Evolutionary conservation across 768 basidiomycete species (phyloP), one percentile per base, ranked within the genome.

Genomic region (Trametes cubensis): DNA sequence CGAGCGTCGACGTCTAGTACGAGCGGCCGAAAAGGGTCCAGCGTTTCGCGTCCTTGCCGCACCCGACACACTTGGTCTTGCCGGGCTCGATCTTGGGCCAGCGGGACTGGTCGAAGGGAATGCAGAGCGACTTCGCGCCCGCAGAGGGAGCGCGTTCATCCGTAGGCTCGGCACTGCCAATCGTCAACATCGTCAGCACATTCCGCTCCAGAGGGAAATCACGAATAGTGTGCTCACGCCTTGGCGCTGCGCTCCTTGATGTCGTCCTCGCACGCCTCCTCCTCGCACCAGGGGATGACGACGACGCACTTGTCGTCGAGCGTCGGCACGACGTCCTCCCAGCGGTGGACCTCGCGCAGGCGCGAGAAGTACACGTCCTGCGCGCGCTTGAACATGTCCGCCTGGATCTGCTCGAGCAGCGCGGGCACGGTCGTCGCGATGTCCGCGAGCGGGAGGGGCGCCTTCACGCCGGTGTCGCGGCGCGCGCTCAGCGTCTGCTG

Each of bases 11-110:
- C 46, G 13, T 69, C 73, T 83, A 94, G 71, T 93, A 94, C 21
- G 89, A 90, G 68, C 93, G 81, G 41, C 97, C 97, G 76, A 98
- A 99, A 84, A 99, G 80, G 66, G 95, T 95, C 95, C 95, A 98
- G 69, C 91, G 83, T 79, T 97, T 98, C 58, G 95, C 92, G 69
- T 91, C 86, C 64, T 83, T 80, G 30, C 89, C 91, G 74, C 97
- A 99, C 14, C 85, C 92, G 56, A 92, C 83, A 75, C 97, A 99
- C 71, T 90, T 94, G 30, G 92, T 95, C 78, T 90, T 84, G 58
- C 93, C 92, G 49, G 81, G 83, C 69, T 89, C 87, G 74, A 96
- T 92, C 34, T 85, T 78, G 6, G 86, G 80, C 86, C 89, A 98
- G 40, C 83, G 85, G 3, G 78, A 81, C 76, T 98, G 97, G 69